Percentiles rank a stretch among this genome's conserved stretches.
These are phyloP conservation scores for Hyphopichia wangnamkhiaoensis DNA, from an alignment of 1,139 yeast species.

Conservation along the genomic window DNA sequence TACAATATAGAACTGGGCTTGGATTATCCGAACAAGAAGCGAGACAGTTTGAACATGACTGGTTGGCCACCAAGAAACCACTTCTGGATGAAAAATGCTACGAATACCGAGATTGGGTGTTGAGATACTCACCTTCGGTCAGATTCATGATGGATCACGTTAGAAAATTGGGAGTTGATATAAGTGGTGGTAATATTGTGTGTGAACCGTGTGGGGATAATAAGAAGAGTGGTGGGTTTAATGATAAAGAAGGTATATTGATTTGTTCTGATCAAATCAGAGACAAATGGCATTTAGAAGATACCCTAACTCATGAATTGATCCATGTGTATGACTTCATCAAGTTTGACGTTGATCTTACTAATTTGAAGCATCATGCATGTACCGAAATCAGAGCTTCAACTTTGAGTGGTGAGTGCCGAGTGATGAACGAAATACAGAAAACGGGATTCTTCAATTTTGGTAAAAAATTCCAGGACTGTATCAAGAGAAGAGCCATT, in stretches of 20 bases:
- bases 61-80: conserved; percentile 50
- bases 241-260: conserved; percentile 83
- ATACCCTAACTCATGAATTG: conserved; percentile 87
- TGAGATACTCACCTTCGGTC: conserved; percentile 81
- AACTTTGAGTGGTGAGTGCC: conserved; percentile 91
- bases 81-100: conserved; percentile 63
- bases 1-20: conserved; percentile 72
- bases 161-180: conserved; percentile 63
- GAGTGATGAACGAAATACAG: conserved; percentile 82
- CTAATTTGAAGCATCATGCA: conserved; percentile 87
- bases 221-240: conserved; percentile 88
- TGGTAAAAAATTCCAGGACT: conserved; percentile 83
- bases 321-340: conserved; percentile 92
- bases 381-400: conserved; percentile 96
- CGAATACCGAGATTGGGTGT: conserved; percentile 75
- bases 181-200: conserved; percentile 49
- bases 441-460: conserved; percentile 62
- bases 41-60: conserved; percentile 59
- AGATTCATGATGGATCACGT: conserved; percentile 87
- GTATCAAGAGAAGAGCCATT: conserved; percentile 86
- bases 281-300: conserved; percentile 83
- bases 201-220: conserved; percentile 83
- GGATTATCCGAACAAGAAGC: conserved; percentile 59
- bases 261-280: conserved; percentile 83
- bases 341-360: conserved; percentile 83